Conservation (phyloP, 768 basidiomycete genomes). For the Mycena venus region DNA sequence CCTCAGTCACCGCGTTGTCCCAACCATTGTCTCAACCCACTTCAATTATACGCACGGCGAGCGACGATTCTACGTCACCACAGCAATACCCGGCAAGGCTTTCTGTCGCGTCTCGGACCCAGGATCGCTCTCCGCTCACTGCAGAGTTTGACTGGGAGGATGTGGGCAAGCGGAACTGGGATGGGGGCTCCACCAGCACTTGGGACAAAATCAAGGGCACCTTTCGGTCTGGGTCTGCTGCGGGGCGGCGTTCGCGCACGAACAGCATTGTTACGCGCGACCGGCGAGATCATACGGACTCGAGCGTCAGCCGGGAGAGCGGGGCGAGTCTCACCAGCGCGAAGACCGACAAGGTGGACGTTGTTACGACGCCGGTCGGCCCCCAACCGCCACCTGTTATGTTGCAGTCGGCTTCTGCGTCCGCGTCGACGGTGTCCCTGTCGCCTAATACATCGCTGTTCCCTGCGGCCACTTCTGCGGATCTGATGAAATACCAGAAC, state of each 20-base stretch:
- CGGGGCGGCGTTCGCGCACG: slow-evolving; percentile 82
- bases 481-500: slow-evolving; percentile 80
- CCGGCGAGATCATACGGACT: slow-evolving; percentile 77
- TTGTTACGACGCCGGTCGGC: slow-evolving; percentile 52
- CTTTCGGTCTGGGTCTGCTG: slow-evolving; percentile 75
- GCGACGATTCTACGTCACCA: slow-evolving; percentile 65
- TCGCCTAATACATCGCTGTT: slow-evolving; percentile 81
- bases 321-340: slow-evolving; percentile 77
- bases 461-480: slow-evolving; percentile 78
- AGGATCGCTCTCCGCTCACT: slow-evolving; percentile 70
- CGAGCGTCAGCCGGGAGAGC: slow-evolving; percentile 82
- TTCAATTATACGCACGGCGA: slow-evolving; percentile 51
- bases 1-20: slow-evolving; percentile 60
- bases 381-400: slow-evolving; percentile 50
- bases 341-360: slow-evolving; percentile 68
- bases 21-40: slow-evolving; percentile 54
- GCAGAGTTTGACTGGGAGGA: slow-evolving; percentile 68
- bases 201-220: slow-evolving; percentile 84
- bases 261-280: slow-evolving; percentile 81
- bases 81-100: slow-evolving; percentile 71
- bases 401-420: slow-evolving; percentile 79
- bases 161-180: slow-evolving; percentile 66
- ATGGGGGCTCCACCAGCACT: slow-evolving; percentile 65
- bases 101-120: slow-evolving; percentile 73
- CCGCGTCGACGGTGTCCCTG: slow-evolving; percentile 78